Evolutionary conservation across 1,284 basidiomycete genomes (phyloP), one percentile per base, ranked within the genome.

Genomic region (Blastosporella zonata): DNA sequence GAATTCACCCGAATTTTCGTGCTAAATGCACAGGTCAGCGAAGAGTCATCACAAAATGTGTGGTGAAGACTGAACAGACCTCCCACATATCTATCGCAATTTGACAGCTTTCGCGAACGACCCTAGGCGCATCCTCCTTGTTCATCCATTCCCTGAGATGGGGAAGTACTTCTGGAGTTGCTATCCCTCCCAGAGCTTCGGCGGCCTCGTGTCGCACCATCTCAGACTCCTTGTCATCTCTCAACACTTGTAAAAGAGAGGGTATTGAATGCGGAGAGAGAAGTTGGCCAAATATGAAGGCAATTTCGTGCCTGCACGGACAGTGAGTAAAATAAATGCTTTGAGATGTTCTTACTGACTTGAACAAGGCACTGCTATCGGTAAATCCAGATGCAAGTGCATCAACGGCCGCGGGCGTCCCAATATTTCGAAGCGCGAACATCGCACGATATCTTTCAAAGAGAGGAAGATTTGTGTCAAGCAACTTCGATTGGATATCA

Each of bases 141-240:
- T 72, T 70, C 68, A 91, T 86, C 87, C 93, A 98, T 62, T 93
- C 88, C 56, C 86, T 82, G 23, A 99, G 74, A 54, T 93, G 79
- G 2, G 87, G 85, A 20, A 98, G 74, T 6, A 97, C 94, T 48
- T 90, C 93, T 1, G 93, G 91, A 2, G 91, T 93, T 1, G 90
- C 93, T 45, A 99, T 97, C 3, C 95, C 93, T 17, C 97, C 97
- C 0, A 99, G 79, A 2, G 97, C 97, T 69, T 99, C 97, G 5
- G 97, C 97, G 17, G 96, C 97, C 70, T 99, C 97, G 62, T 99
- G 97, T 20, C 97, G 83, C 3, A 99, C 97, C 97, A 99, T 99
- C 51, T 97, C 93, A 40, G 89, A 88, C 68, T 99, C 97, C 1
- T 70, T 64, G 0, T 64, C 53, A 57, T 96, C 75, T 54, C 82